Base-by-base conservation (phyloP, 306 rosid genomes). In the Benincasa hispida region DNA sequence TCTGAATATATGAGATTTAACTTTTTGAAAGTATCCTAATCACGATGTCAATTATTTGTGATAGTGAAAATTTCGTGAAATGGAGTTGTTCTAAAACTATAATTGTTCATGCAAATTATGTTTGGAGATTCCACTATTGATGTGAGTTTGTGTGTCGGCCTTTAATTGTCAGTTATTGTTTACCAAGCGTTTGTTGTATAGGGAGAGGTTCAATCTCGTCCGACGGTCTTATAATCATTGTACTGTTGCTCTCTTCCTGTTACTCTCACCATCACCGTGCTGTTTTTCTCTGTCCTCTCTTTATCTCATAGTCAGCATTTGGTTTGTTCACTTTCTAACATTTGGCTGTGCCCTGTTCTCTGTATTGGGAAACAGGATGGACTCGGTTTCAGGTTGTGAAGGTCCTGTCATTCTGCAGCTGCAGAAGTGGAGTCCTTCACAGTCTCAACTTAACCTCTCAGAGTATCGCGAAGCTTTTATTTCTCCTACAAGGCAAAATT, bases 381-480 rank as follows among this genome's bases (percentile, higher is more conserved):
- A 83, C 83, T 73, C 67, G 72, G 81, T 85, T 55, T 57, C 74
- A 78, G 77, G 81, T 53, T 77, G 84, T 35, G 87, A 84, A 58
- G 92, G 82, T 78, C 92, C 90, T 65, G 86, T 91, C 82, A 75
- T 88, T 80, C 88, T 93, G 82, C 87, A 90, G 85, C 75, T 93
- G 87, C 90, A 87, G 51, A 86, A 82, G 76, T 93, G 98, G 98
- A 84, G 80, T 30, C 76, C 88, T 27, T 87, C 91, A 11, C 85
- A 84, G 75, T 82, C 84, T 59, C 87, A 74, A 65, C 76, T 90
- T 14, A 72, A 80, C 79, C 89, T 91, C 48, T 87, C 92, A 5
- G 96, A 91, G 50, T 93, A 87, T 68, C 96, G 87, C 2, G 82
- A 88, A 87, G 96, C 89, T 76, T 93, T 90, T 81, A 86, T 93